Conservation (phyloP, 2,329 filamentous ascomycete genomes). For the Penicillium concentricum region DNA sequence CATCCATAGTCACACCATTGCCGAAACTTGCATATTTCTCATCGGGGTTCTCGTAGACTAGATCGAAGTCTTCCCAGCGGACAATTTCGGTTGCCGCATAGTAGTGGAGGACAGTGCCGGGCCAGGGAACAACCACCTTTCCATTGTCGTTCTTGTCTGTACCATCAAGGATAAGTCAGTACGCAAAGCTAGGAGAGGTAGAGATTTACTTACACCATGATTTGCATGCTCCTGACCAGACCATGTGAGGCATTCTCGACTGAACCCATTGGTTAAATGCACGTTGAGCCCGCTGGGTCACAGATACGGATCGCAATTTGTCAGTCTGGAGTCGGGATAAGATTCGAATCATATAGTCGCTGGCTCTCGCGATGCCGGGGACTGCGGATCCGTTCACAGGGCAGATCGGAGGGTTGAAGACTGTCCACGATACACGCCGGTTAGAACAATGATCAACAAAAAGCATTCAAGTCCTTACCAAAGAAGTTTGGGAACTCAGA, state of each 20-base stretch:
- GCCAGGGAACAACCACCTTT: constrained; percentile 12
- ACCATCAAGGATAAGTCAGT: neutral
- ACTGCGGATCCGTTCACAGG: constrained; percentile 8
- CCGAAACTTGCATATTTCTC: constrained; percentile 6
- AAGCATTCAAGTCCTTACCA: neutral
- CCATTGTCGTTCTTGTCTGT: constrained; percentile 7
- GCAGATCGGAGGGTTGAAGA: constrained; percentile 11
- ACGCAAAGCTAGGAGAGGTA: neutral
- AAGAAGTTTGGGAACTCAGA: constrained; percentile 9
- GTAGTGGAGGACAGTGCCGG: constrained; percentile 14
- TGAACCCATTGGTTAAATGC: constrained; percentile 10
- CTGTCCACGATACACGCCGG: neutral
- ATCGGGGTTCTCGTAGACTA: neutral
- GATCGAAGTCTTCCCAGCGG: constrained; percentile 13
- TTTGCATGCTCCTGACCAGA: constrained; percentile 9
- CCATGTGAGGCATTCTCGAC: constrained; percentile 10
- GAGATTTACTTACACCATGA: constrained; percentile 4
- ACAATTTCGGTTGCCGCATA: constrained; percentile 11
- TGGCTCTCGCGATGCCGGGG: constrained; percentile 2
- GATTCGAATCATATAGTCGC: constrained; percentile 6
- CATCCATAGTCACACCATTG: constrained; percentile 1
- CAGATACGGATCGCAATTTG: constrained; percentile 1
- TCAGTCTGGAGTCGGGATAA: constrained; percentile 5
- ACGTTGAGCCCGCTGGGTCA: neutral
- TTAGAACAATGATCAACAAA: neutral